Conservation (phyloP, 148 eudicot species). For the Nepenthes gracilis region DNA sequence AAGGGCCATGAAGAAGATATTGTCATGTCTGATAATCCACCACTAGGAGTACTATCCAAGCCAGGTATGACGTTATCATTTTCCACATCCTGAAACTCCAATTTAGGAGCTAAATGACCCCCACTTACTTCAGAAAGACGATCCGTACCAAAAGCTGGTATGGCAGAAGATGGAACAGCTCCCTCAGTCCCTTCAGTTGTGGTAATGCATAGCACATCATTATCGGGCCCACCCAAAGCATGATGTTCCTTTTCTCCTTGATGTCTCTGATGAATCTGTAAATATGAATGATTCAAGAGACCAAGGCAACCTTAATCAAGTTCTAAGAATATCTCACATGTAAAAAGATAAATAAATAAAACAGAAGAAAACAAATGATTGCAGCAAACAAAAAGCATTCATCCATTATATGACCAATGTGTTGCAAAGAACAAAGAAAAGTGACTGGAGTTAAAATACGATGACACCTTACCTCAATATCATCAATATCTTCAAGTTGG, state of each 20-base stretch:
- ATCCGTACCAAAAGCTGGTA: constrained; percentile 25
- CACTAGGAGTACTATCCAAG: constrained; percentile 41
- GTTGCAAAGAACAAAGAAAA: constrained; percentile 1
- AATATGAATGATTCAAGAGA: constrained; percentile 8
- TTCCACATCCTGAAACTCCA: constrained; percentile 41
- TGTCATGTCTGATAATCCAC: constrained; percentile 26
- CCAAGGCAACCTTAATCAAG: background rate
- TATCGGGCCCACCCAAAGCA: constrained; percentile 15
- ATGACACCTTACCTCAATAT: constrained; percentile 35
- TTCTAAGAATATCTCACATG: background rate
- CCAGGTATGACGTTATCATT: constrained; percentile 72
- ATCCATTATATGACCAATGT: background rate
- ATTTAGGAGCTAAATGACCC: constrained; percentile 21
- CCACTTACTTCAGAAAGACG: constrained; percentile 17
- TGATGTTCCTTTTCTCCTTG: constrained; percentile 26
- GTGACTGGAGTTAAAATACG: background rate
- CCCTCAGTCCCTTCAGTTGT: constrained; percentile 20
- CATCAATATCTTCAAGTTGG: constrained; percentile 22
- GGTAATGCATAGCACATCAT: constrained; percentile 16
- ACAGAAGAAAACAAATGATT: no score
- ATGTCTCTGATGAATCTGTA: constrained; percentile 27
- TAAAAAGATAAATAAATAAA: no score
- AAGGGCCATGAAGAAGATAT: constrained; percentile 30
- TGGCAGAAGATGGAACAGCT: constrained; percentile 14
- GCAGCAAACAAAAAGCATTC: background rate